Evolutionary conservation across 2,329 filamentous ascomycete species (phyloP), one percentile per base, ranked within the genome.

Genomic region (Claviceps purpurea): DNA sequence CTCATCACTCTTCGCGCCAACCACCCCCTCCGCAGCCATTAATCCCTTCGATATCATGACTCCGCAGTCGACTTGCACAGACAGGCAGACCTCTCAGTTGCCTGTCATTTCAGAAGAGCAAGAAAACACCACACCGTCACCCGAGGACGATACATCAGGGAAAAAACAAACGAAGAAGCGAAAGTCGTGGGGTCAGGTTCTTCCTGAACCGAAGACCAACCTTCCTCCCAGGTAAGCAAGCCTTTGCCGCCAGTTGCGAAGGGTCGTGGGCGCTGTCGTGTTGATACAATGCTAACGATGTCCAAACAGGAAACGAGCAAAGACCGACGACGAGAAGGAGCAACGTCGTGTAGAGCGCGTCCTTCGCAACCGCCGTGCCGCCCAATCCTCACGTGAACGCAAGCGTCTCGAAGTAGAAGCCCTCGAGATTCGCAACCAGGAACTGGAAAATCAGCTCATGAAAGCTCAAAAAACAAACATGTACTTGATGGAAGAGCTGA

Each of bases 301-400:
- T 54, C 10, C 2, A 5, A 47, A 7, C 56, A 89, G 87, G 59
- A 98, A 98, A 81, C 89, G 93, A 56, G 93, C 93, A 61, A 98
- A 97, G 79, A 98, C 93, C 2, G 91, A 95, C 62, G 93, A 96
- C 64, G 93, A 98, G 71, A 98, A 98, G 73, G 93, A 97, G 71
- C 93, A 98, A 70, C 86, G 93, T 45, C 87, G 93, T 56, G 94
- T 97, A 52, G 93, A 98, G 74, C 88, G 93, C 56, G 93, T 98
- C 58, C 88, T 97, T 61, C 85, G 93, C 45, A 98, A 98, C 66
- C 88, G 93, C 58, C 87, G 90, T 54, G 93, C 93, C 46, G 93
- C 93, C 42, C 93, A 97, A 75, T 96, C 94, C 54, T 98, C 93
- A 4, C 79, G 93, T 49, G 93, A 98, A 70, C 86, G 90, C 55